phyloP scores from a whole-genome alignment of 2,329 filamentous ascomycete genomes.

The Stromatinia cepivora region DNA sequence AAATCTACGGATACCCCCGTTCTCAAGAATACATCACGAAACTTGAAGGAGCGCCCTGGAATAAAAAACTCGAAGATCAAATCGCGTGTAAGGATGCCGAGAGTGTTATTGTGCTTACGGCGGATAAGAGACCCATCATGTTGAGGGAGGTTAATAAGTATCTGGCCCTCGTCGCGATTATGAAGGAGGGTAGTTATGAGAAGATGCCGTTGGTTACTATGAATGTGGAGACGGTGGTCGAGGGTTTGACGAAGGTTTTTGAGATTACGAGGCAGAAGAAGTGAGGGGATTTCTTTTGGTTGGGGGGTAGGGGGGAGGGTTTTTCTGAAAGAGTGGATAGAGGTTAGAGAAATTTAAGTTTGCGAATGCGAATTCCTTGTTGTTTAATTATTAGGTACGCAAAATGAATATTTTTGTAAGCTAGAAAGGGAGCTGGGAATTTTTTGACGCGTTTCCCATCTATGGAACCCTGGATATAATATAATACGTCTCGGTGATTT shows the following conservation, averaged over 20 bases:
- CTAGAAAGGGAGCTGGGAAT: too few relatives aligned
- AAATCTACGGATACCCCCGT: constrained; percentile 82
- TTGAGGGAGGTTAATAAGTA: constrained; percentile 71
- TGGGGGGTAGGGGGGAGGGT: background rate
- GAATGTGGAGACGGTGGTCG: constrained; percentile 80
- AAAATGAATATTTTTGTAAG: too few relatives aligned
- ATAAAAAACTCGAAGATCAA: constrained; percentile 63
- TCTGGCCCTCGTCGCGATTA: constrained; percentile 79
- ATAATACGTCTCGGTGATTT: too few relatives aligned
- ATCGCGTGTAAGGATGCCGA: constrained; percentile 65
- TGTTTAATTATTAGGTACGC: too few relatives aligned
- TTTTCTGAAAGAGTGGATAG: background rate
- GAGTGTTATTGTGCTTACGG: constrained; percentile 66
- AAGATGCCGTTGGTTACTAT: constrained; percentile 84
- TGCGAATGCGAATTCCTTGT: background rate
- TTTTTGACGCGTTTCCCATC: too few relatives aligned
- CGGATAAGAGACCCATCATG: constrained; percentile 62
- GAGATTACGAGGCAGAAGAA: constrained; percentile 62
- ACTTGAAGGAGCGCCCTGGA: constrained; percentile 62
- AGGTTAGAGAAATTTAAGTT: background rate
- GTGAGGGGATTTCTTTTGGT: constrained; percentile 1
- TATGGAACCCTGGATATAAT: too few relatives aligned
- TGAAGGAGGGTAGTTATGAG: constrained; percentile 81
- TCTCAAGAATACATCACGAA: constrained; percentile 54
- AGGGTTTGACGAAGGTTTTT: constrained; percentile 78